Evolutionary conservation across 179 eudicot genomes (phyloP).

Genomic region (Silene vulgaris): DNA sequence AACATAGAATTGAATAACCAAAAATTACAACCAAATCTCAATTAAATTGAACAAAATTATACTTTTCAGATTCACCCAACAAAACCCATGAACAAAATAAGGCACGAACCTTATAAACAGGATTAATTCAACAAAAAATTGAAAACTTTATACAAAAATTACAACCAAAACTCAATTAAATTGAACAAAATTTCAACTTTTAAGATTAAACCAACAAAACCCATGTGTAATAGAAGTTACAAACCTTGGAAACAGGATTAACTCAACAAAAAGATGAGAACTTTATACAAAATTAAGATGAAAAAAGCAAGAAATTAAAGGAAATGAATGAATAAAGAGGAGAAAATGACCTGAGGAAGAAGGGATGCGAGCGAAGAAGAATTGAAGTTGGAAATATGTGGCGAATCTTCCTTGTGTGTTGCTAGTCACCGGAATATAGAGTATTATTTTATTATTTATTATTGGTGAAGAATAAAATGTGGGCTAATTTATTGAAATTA

Average conservation of each 20-base stretch:
- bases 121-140: neutral
- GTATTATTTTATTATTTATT: no score
- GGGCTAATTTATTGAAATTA: neutral
- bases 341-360: neutral
- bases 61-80: neutral
- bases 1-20: neutral
- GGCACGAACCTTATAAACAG: neutral
- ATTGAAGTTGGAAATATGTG: neutral
- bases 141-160: neutral
- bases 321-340: neutral
- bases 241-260: neutral
- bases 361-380: neutral
- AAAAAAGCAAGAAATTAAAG: no score
- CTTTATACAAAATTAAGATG: neutral
- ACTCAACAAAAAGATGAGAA: neutral
- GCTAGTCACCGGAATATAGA: neutral
- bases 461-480: neutral
- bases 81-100: neutral
- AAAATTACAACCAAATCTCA: neutral
- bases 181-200: no score
- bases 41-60: slow-evolving; percentile 7
- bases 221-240: neutral
- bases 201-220: neutral
- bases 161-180: no score
- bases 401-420: neutral